A percentile compares a stretch with the other conserved stretches of the same genome.
Evolutionary conservation across 441 rosid genomes (phyloP).

Genomic region (Erodium chrysanthum): DNA sequence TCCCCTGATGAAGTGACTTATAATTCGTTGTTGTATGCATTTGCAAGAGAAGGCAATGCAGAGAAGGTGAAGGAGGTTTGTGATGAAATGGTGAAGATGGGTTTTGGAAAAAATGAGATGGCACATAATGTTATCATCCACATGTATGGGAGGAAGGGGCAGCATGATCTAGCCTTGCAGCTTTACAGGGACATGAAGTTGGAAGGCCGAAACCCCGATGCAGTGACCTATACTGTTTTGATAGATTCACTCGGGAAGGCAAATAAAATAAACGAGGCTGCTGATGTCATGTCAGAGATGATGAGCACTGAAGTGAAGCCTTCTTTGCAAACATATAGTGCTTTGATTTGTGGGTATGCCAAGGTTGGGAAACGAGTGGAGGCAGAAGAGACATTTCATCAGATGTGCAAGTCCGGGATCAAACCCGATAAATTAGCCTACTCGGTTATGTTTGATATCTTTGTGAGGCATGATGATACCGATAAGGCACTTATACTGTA

Average conservation of each 20-base stretch:
- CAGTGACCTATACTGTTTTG: constrained; percentile 73
- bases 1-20: constrained; percentile 79
- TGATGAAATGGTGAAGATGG: constrained; percentile 62
- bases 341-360: constrained; percentile 90
- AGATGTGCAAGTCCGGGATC: constrained; percentile 72
- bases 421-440: constrained; percentile 77
- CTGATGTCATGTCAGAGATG: constrained; percentile 87
- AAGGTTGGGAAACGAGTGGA: constrained; percentile 73
- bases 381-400: constrained; percentile 66
- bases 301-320: constrained; percentile 70
- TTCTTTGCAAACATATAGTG: constrained; percentile 75
- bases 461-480: constrained; percentile 49
- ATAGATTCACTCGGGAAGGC: constrained; percentile 89
- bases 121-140: constrained; percentile 83
- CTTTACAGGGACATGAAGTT: constrained; percentile 74
- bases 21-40: constrained; percentile 87
- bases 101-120: constrained; percentile 81
- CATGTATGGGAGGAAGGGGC: constrained; percentile 92
- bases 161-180: constrained; percentile 53
- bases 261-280: constrained; percentile 60
- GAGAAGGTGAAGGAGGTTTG: constrained; percentile 62
- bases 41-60: constrained; percentile 75
- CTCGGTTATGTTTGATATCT: constrained; percentile 77
- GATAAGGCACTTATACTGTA: constrained; percentile 56
- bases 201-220: constrained; percentile 70